Percentiles rank a stretch among this genome's conserved stretches.
Evolutionary conservation across 2,329 filamentous ascomycete genomes (phyloP).

Genomic region (Zalaria sp.): DNA sequence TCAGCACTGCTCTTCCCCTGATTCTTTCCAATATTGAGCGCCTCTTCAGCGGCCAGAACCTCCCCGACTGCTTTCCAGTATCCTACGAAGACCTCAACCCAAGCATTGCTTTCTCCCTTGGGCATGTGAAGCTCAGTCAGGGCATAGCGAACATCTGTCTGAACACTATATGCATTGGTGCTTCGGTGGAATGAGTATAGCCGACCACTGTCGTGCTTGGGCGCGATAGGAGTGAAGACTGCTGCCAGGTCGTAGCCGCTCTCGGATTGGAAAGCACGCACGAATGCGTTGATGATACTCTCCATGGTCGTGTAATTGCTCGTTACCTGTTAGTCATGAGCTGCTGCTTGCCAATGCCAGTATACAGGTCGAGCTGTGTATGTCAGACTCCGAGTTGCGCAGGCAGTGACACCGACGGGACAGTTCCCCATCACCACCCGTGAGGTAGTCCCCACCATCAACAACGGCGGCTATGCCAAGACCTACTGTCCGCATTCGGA

Average conservation of each 20-base stretch:
- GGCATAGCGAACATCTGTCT: slow-evolving; percentile 54
- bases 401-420: too few relatives aligned
- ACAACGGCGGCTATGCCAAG: too few relatives aligned
- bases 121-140: slow-evolving; percentile 47
- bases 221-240: slow-evolving; percentile 58
- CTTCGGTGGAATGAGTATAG: slow-evolving; percentile 58
- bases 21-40: slow-evolving; percentile 27
- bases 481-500: too few relatives aligned
- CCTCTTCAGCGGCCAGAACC: slow-evolving; percentile 52
- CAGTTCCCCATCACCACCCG: too few relatives aligned
- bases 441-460: too few relatives aligned
- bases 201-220: slow-evolving; percentile 46
- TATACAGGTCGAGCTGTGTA: too few relatives aligned
- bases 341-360: too few relatives aligned
- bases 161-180: slow-evolving; percentile 51
- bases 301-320: slow-evolving; percentile 38
- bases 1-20: slow-evolving; percentile 5
- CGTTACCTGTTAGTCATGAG: not conserved
- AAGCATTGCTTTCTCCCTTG: slow-evolving; percentile 53
- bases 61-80: slow-evolving; percentile 76
- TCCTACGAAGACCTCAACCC: slow-evolving; percentile 69
- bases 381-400: too few relatives aligned
- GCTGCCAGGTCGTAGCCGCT: slow-evolving; percentile 62
- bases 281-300: slow-evolving; percentile 58
- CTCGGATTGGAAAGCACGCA: slow-evolving; percentile 46